These are phyloP conservation scores for Phytophthora uliginosa DNA, from an alignment of 352 stramenopile genomes.

Conservation along the genomic window DNA sequence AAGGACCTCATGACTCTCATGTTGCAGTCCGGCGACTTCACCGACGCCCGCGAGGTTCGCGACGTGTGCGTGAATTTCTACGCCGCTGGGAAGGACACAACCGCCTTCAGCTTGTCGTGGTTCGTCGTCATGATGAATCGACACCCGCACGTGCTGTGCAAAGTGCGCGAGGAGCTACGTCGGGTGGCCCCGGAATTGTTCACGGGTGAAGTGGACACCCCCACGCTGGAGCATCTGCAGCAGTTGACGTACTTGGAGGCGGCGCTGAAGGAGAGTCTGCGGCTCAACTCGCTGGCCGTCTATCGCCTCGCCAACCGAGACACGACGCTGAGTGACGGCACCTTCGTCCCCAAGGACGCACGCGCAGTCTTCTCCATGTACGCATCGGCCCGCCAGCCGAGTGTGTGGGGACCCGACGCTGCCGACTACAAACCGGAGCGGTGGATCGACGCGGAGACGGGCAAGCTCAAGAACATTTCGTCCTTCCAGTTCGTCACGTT, in stretches of 20 bases:
- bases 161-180: constrained; percentile 49
- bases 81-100: constrained; percentile 75
- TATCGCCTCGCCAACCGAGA: constrained; percentile 51
- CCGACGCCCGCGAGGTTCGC: constrained; percentile 43
- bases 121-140: constrained; percentile 76
- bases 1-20: constrained; percentile 58
- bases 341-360: constrained; percentile 37
- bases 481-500: constrained; percentile 47
- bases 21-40: constrained; percentile 42
- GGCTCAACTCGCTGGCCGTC: constrained; percentile 53
- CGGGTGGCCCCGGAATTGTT: constrained; percentile 33
- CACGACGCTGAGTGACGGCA: constrained; percentile 58
- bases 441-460: constrained; percentile 39
- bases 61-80: constrained; percentile 84
- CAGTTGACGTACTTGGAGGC: constrained; percentile 59
- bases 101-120: constrained; percentile 65
- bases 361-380: constrained; percentile 40
- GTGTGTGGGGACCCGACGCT: constrained; percentile 55
- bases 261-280: constrained; percentile 56
- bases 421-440: constrained; percentile 53
- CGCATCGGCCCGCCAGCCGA: constrained; percentile 25
- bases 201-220: constrained; percentile 27
- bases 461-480: constrained; percentile 38
- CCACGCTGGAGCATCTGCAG: constrained; percentile 42
- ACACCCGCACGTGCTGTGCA: constrained; percentile 51